A percentile compares a stretch with the other conserved stretches of the same genome.
Conservation (phyloP, 768 basidiomycete species). For the Gymnopilus junonius region DNA sequence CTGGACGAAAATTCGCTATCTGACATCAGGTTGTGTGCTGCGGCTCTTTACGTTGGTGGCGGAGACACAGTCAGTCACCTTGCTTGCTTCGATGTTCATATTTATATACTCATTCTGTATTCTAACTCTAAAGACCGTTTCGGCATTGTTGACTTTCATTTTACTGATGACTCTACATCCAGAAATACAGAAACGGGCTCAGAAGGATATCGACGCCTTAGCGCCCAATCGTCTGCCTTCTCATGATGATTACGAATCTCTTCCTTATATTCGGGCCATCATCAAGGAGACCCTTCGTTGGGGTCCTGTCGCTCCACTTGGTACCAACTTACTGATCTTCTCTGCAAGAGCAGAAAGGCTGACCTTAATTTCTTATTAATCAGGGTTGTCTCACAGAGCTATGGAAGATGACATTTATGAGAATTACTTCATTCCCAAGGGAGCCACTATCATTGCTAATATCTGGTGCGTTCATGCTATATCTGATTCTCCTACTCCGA, state of each 20-base stretch:
- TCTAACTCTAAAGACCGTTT: conserved; percentile 32
- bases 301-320: conserved; percentile 35
- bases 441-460: conserved; percentile 33
- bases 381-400: conserved; percentile 32
- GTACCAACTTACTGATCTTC: conserved; percentile 19
- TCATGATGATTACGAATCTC: conserved; percentile 31
- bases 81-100: conserved; percentile 9
- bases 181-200: conserved; percentile 40
- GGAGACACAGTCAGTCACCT: conserved; percentile 42
- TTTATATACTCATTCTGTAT: neutral
- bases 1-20: conserved; percentile 29
- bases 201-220: conserved; percentile 42
- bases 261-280: conserved; percentile 43
- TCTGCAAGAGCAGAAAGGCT: no score
- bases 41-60: conserved; percentile 38
- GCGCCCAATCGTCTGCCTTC: conserved; percentile 37
- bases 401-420: conserved; percentile 37
- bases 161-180: conserved; percentile 43
- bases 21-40: conserved; percentile 32
- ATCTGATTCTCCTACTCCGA: neutral
- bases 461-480: conserved; percentile 28
- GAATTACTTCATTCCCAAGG: conserved; percentile 39
- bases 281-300: conserved; percentile 44
- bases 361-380: neutral
- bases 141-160: conserved; percentile 39